Evolutionary conservation across 2,329 filamentous ascomycete genomes (phyloP), one percentile per base, ranked within the genome.

Genomic region (Mollisiaceae sp.): DNA sequence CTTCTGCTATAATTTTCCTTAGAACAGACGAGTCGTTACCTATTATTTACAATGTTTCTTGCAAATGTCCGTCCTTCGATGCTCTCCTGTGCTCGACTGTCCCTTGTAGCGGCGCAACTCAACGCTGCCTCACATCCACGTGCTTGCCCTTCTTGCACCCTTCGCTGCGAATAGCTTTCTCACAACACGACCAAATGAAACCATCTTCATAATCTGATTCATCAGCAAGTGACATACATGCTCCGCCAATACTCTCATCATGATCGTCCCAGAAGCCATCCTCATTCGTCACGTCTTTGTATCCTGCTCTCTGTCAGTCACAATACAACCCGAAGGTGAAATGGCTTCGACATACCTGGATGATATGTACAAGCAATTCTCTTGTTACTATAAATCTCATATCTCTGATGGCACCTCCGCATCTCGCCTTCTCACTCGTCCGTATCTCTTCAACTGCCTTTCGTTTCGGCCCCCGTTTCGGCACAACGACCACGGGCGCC

Each of bases 181-280:
- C 24, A 32, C 57, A 61, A 39, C 58, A 65, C 9, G 50, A 57
- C 58, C 58, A 61, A 14, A 60, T 47, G 15, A 65, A 57, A 2
- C 63, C 38, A 52, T 58, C 43, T 47, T n/a, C 39, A 35, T 47
- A 45, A 1, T 61, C 41, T n/a, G 39, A 35, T 12, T 61, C 52
- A 41, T 65, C 32, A 9, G 41, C 18, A 18, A 65, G 59, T 24
- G 50, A 39, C 27, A 35, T 12, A 12, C 38, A 20, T n/a, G 45
- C 20, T 57, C 52, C 58, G 22, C 47, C 43, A 9, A 52, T 27
- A 20, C 39, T 43, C 20, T 45, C 54, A 18, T 64, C 62, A 27
- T 45, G 39, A 22, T 65, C 59, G 27, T 24, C 35, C 63, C 58
- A 65, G 18, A 36, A 35, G 15, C 36, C 50, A n/a, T 52, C 38